phyloP scores from a whole-genome alignment of 2,329 filamentous ascomycete species.

The Ramularia endophylla region DNA sequence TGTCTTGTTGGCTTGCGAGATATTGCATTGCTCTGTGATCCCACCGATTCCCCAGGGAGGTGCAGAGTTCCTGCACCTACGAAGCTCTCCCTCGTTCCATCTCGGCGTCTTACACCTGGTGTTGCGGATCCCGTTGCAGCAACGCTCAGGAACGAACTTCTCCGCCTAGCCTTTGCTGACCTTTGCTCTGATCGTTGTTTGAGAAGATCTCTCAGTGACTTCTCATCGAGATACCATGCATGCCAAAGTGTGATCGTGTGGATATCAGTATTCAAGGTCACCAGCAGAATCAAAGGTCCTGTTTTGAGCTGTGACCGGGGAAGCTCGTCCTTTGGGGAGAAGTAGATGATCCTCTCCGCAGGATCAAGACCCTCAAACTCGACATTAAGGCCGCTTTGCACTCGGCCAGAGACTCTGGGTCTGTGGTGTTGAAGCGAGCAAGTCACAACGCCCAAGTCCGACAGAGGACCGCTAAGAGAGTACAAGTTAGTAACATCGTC shows the following conservation, averaged over 20 bases:
- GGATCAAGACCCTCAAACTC: slow-evolving; percentile 61
- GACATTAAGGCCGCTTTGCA: slow-evolving; percentile 30
- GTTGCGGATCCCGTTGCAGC: slow-evolving; percentile 66
- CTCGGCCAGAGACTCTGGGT: slow-evolving; percentile 18
- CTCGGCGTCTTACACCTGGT: slow-evolving; percentile 56
- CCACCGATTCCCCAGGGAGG: slow-evolving; percentile 17
- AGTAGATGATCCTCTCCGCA: slow-evolving; percentile 76
- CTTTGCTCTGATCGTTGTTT: slow-evolving; percentile 36
- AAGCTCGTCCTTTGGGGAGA: slow-evolving; percentile 61
- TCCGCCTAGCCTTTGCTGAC: slow-evolving; percentile 50
- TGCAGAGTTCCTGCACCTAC: slow-evolving; percentile 41
- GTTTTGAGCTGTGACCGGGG: slow-evolving; percentile 37
- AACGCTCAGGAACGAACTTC: slow-evolving; percentile 53
- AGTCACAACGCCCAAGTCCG: slow-evolving; percentile 72
- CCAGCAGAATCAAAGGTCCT: slow-evolving; percentile 59
- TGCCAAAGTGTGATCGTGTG: slow-evolving; percentile 81
- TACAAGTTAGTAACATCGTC: slow-evolving; percentile 69
- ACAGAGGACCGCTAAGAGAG: slow-evolving; percentile 76
- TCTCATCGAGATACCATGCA: slow-evolving; percentile 67
- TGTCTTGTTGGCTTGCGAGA: slow-evolving; percentile 25
- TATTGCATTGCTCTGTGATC: slow-evolving; percentile 14
- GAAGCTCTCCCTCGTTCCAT: slow-evolving; percentile 71
- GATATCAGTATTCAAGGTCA: slow-evolving; percentile 73
- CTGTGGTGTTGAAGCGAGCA: slow-evolving; percentile 25
- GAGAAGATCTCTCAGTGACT: slow-evolving; percentile 43